Percentiles rank a stretch among this genome's conserved stretches.
phyloP scores from a whole-genome alignment of 1,139 yeast species.

The Zhuliangozyma parablackwelliae region DNA sequence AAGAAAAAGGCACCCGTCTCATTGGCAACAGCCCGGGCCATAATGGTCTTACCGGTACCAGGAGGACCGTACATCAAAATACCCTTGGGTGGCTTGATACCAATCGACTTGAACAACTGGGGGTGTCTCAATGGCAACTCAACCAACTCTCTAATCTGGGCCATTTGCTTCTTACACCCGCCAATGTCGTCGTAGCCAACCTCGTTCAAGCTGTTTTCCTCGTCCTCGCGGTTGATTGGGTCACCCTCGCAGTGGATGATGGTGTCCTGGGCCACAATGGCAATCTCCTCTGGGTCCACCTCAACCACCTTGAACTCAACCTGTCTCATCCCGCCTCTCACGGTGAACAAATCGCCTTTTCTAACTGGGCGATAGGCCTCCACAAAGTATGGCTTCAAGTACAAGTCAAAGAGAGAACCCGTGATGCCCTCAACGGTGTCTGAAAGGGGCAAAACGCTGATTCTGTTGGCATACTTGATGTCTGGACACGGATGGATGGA shows the following conservation, averaged over 20 bases:
- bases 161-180: constrained; percentile 98
- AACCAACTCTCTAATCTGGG: constrained; percentile 94
- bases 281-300: constrained; percentile 95
- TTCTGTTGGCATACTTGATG: constrained; percentile 89
- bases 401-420: constrained; percentile 95
- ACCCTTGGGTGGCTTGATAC: constrained; percentile 97
- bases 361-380: constrained; percentile 99
- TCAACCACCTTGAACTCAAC: constrained; percentile 98
- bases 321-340: constrained; percentile 98
- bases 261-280: constrained; percentile 98
- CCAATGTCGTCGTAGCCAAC: constrained; percentile 99
- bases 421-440: constrained; percentile 98
- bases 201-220: constrained; percentile 90
- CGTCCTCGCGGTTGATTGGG: constrained; percentile 98
- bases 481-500: constrained; percentile 96
- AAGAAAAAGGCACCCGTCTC: constrained; percentile 99
- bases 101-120: constrained; percentile 91
- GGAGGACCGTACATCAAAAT: constrained; percentile 98
- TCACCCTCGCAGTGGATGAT: constrained; percentile 98
- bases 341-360: constrained; percentile 94
- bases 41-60: constrained; percentile 97
- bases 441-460: constrained; percentile 94
- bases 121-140: constrained; percentile 97
- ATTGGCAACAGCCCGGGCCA: constrained; percentile 99
- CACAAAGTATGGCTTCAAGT: constrained; percentile 94